Conservation (phyloP, 257 asterid genomes). For the Solanum okadae region DNA sequence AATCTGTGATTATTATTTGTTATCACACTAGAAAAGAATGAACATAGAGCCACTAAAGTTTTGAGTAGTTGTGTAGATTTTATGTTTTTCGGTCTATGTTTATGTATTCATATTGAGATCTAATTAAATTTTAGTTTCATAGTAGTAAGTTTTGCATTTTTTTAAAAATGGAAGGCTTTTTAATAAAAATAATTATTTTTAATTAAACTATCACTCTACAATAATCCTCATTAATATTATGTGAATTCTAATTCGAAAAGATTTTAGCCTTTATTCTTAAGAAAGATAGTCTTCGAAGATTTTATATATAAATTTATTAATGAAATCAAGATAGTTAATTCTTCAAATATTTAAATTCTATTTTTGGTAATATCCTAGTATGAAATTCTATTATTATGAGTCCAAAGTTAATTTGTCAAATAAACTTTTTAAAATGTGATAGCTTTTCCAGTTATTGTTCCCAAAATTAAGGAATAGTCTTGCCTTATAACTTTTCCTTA, state of each 20-base stretch:
- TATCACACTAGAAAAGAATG: neutral
- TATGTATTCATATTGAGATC: too few relatives aligned
- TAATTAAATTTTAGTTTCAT: too few relatives aligned
- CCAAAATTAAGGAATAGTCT: constrained; percentile 10
- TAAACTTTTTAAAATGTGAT: constrained; percentile 4
- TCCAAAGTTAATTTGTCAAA: neutral
- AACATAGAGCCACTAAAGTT: neutral
- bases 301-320: neutral
- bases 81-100: neutral
- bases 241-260: neutral
- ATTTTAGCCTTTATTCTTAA: neutral
- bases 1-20: neutral
- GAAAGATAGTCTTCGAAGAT: neutral
- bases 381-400: neutral
- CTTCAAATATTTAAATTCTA: neutral
- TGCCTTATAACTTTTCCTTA: constrained; percentile 14
- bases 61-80: neutral
- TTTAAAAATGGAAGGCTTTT: neutral
- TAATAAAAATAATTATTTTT: neutral
- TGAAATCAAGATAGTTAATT: neutral
- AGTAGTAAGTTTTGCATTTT: neutral
- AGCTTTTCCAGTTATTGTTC: constrained; percentile 17
- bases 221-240: neutral
- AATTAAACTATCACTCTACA: neutral
- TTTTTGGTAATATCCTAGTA: neutral